Conservation (phyloP, 139 green algal species). For the Coccomyxa sp. region DNA sequence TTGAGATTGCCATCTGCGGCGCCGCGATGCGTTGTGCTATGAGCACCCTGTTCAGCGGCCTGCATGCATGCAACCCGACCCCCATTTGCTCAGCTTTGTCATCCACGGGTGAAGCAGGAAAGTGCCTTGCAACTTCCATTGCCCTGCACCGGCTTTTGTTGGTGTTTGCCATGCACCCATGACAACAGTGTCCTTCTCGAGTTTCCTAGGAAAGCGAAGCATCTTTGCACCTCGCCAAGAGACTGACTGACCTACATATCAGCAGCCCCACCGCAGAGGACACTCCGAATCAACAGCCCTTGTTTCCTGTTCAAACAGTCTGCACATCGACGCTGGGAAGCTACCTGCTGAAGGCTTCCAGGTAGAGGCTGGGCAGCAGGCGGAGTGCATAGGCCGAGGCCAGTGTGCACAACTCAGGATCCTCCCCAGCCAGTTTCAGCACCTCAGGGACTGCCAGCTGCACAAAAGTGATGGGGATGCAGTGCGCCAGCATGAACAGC, state of each 20-base stretch:
- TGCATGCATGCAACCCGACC: background rate
- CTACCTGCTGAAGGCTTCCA: slow-evolving; percentile 37
- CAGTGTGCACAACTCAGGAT: slow-evolving; percentile 17
- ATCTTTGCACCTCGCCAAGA: too few relatives aligned
- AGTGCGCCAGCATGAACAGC: slow-evolving; percentile 8
- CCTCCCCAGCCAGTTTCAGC: slow-evolving; percentile 14
- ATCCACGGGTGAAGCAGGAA: too few relatives aligned
- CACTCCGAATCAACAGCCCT: background rate
- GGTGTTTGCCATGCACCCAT: too few relatives aligned
- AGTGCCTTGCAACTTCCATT: too few relatives aligned
- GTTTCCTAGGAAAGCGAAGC: too few relatives aligned
- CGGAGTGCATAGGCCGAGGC: slow-evolving; percentile 31
- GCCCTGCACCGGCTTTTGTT: too few relatives aligned
- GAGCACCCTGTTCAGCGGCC: slow-evolving; percentile 44
- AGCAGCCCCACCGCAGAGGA: background rate
- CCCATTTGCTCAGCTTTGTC: too few relatives aligned
- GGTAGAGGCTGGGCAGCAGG: slow-evolving; percentile 38
- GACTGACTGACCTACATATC: background rate
- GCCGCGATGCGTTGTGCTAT: slow-evolving; percentile 40
- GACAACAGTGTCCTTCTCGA: too few relatives aligned
- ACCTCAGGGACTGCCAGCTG: slow-evolving; percentile 14
- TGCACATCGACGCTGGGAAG: background rate
- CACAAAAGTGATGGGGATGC: slow-evolving; percentile 17
- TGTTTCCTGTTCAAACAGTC: background rate
- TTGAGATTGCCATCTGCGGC: slow-evolving; percentile 39